Percentiles rank a stretch among this genome's conserved stretches.
Conservation (phyloP, 1,139 yeast species). For the Candida sanyaensis region DNA sequence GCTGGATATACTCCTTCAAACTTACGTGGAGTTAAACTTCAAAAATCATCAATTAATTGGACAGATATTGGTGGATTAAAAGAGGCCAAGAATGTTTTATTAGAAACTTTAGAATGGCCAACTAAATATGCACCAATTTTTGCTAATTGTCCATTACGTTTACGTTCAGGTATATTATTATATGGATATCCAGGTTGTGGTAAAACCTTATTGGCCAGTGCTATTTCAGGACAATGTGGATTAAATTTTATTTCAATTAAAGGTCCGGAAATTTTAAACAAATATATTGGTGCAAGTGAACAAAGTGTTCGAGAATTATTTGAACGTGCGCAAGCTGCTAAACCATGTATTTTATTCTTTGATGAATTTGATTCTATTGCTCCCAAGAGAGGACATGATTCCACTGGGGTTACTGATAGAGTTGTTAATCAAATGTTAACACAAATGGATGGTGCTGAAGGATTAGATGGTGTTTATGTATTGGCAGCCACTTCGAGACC, state of each 20-base stretch:
- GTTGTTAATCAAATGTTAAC: constrained; percentile 97
- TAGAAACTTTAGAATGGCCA: constrained; percentile 97
- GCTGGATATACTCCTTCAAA: constrained; percentile 77
- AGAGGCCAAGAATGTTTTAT: constrained; percentile 71
- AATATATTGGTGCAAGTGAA: constrained; percentile 97
- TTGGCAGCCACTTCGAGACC: constrained; percentile 96
- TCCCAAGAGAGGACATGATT: constrained; percentile 97
- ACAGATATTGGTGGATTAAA: constrained; percentile 83
- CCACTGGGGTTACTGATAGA: constrained; percentile 97
- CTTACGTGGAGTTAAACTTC: constrained; percentile 82
- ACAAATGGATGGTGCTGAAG: constrained; percentile 99
- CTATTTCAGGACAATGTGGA: constrained; percentile 94
- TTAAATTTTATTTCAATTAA: constrained; percentile 90
- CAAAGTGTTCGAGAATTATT: constrained; percentile 91
- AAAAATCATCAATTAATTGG: constrained; percentile 80
- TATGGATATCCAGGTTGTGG: constrained; percentile 99
- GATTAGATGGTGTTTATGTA: constrained; percentile 94
- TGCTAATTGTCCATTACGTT: constrained; percentile 79
- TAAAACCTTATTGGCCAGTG: constrained; percentile 88
- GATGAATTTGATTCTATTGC: constrained; percentile 98
- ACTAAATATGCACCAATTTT: constrained; percentile 94
- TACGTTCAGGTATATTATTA: constrained; percentile 84
- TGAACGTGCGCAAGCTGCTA: constrained; percentile 92
- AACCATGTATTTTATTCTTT: constrained; percentile 90
- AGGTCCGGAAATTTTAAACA: constrained; percentile 95